A percentile compares a stretch with the other conserved stretches of the same genome.
Evolutionary conservation across 257 asterid species (phyloP).

Genomic region (Solanum medicagineum): DNA sequence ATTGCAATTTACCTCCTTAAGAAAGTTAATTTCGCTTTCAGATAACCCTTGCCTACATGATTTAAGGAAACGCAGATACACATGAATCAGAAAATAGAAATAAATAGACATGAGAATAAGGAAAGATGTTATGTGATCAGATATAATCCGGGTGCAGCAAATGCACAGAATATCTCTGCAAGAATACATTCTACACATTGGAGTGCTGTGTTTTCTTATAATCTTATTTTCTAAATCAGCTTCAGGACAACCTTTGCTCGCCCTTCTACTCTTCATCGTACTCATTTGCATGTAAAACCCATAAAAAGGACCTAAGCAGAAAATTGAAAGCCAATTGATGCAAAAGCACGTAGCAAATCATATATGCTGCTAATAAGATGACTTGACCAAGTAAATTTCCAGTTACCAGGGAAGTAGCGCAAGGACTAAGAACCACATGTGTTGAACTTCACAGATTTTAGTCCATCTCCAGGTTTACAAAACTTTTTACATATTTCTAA

Average conservation of each 20-base stretch:
- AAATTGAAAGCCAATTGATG: neutral
- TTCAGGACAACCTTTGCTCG: neutral
- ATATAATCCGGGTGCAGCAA: neutral
- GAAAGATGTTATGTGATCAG: neutral
- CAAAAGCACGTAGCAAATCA: neutral
- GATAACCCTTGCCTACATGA: constrained; percentile 89
- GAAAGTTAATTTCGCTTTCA: constrained; percentile 62
- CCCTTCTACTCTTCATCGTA: neutral
- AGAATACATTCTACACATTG: neutral
- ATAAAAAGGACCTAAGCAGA: neutral
- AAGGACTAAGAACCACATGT: neutral
- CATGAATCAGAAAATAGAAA: constrained; percentile 3
- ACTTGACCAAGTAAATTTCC: neutral
- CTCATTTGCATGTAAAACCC: neutral
- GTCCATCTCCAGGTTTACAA: neutral
- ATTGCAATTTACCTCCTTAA: constrained; percentile 56
- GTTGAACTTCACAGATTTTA: neutral
- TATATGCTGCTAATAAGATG: neutral
- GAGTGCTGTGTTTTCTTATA: neutral
- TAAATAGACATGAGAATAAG: neutral
- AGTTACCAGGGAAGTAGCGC: neutral
- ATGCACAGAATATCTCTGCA: neutral
- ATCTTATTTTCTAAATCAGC: neutral
- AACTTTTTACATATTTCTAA: neutral
- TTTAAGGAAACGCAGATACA: neutral